phyloP scores from a whole-genome alignment of 2,329 filamentous ascomycete genomes.

The Pseudocercospora fijiensis region DNA sequence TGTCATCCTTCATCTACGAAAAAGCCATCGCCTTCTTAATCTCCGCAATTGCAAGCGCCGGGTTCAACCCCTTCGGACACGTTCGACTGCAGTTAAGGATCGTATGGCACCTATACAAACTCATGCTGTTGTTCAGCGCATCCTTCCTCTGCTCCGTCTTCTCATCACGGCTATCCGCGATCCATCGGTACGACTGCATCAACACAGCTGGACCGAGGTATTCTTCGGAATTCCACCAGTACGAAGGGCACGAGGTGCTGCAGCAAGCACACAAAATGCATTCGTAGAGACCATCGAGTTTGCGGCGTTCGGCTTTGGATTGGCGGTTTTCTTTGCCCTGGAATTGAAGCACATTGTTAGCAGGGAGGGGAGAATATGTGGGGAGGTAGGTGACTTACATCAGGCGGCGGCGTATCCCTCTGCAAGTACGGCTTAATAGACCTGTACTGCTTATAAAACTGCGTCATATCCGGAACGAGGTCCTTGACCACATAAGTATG shows the following conservation, averaged over 20 bases:
- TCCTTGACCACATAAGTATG: conserved; percentile 99
- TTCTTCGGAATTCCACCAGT: conserved; percentile 99
- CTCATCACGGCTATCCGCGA: conserved; percentile 93
- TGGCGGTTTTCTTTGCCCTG: conserved; percentile 92
- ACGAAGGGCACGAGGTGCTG: conserved; percentile 98
- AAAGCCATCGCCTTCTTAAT: conserved; percentile 96
- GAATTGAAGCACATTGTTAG: no score
- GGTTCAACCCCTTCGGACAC: conserved; percentile 98
- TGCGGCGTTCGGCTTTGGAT: conserved; percentile 86
- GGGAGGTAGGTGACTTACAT: conserved; percentile 59
- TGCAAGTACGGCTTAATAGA: conserved; percentile 99
- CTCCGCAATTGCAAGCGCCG: conserved; percentile 89
- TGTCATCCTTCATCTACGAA: conserved; percentile 22
- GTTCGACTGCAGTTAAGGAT: conserved; percentile 98
- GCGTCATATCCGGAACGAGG: conserved; percentile 92
- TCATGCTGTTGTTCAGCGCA: conserved; percentile 97
- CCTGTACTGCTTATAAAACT: conserved; percentile 99
- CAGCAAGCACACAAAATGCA: conserved; percentile 99
- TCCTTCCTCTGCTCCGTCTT: conserved; percentile 82
- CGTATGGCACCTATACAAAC: conserved; percentile 96
- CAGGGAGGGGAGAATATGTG: no score
- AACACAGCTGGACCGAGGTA: conserved; percentile 97
- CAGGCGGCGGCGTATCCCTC: conserved; percentile 76
- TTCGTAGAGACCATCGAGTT: conserved; percentile 97
- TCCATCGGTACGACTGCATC: conserved; percentile 96